A percentile compares a stretch with the other conserved stretches of the same genome.
Conservation (phyloP, 129 eudicot genomes). For the Lactuca saligna region DNA sequence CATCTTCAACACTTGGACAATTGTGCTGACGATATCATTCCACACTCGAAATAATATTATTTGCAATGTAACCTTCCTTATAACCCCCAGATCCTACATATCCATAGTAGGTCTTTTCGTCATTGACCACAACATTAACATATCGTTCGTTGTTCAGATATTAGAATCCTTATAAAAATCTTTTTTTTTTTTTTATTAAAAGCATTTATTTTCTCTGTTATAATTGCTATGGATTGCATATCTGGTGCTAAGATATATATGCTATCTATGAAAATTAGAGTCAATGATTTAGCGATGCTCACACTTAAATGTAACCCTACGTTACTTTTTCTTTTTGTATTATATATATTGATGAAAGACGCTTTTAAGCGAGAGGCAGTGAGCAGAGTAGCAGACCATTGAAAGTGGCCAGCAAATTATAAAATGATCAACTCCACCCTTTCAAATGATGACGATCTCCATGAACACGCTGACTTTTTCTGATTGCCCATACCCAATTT, state of each 20-base stretch:
- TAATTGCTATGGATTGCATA: background rate
- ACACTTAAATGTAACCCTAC: constrained; percentile 8
- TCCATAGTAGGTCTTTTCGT: background rate
- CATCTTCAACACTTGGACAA: too few species aligned
- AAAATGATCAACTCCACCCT: constrained; percentile 1
- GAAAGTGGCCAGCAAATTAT: constrained; percentile 36
- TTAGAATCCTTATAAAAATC: background rate
- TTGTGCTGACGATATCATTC: too few species aligned
- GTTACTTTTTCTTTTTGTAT: constrained; percentile 5
- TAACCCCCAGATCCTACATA: background rate
- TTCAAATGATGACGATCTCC: constrained; percentile 26
- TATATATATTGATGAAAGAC: constrained; percentile 13
- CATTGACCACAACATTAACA: background rate
- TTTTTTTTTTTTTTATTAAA: too few species aligned
- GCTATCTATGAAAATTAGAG: background rate
- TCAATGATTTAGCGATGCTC: constrained; percentile 2
- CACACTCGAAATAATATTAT: too few species aligned
- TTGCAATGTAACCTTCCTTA: too few species aligned
- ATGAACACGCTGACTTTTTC: constrained; percentile 7
- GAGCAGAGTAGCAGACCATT: constrained; percentile 20
- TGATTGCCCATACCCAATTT: constrained; percentile 28
- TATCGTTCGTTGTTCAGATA: background rate
- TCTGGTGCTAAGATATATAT: background rate
- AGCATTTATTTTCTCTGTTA: too few species aligned
- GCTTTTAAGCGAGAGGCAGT: constrained; percentile 23